A percentile compares a stretch with the other conserved stretches of the same genome.
Conservation (phyloP, 129 eudicot species). For the Centaurea solstitialis region DNA sequence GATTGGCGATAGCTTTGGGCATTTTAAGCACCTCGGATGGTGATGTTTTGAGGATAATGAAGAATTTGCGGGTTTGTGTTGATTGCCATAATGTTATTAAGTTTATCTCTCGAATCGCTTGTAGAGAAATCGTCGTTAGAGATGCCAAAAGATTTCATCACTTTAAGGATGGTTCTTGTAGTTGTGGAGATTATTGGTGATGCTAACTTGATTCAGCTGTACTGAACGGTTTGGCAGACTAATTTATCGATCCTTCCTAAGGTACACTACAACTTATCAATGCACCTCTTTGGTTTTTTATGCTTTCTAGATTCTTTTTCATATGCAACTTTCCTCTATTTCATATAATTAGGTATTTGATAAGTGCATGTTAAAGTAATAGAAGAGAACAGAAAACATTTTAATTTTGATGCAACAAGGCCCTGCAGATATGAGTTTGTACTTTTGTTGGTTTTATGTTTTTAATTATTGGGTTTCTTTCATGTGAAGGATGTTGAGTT, state of each 20-base stretch:
- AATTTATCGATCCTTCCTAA: not conserved
- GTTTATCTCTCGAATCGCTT: conserved; percentile 35
- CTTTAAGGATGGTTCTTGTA: conserved; percentile 53
- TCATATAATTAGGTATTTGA: no score
- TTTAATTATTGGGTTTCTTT: no score
- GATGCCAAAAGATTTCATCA: conserved; percentile 58
- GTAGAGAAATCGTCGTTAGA: conserved; percentile 50
- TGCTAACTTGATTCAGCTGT: not conserved
- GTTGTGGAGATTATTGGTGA: conserved; percentile 67
- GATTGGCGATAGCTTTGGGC: conserved; percentile 59
- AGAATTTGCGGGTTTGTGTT: conserved; percentile 66
- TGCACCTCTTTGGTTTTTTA: not conserved
- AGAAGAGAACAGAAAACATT: no score
- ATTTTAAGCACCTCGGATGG: conserved; percentile 39
- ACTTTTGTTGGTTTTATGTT: no score
- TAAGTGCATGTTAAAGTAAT: no score
- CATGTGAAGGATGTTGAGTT: no score
- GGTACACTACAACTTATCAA: not conserved
- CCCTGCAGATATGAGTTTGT: no score
- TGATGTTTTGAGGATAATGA: conserved; percentile 43
- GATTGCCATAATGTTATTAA: conserved; percentile 63
- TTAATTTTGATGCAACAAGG: no score
- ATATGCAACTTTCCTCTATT: not conserved
- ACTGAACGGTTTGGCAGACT: not conserved
- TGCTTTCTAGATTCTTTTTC: not conserved